phyloP scores from a whole-genome alignment of 352 stramenopile species.

The Elongisporangium prolatum region DNA sequence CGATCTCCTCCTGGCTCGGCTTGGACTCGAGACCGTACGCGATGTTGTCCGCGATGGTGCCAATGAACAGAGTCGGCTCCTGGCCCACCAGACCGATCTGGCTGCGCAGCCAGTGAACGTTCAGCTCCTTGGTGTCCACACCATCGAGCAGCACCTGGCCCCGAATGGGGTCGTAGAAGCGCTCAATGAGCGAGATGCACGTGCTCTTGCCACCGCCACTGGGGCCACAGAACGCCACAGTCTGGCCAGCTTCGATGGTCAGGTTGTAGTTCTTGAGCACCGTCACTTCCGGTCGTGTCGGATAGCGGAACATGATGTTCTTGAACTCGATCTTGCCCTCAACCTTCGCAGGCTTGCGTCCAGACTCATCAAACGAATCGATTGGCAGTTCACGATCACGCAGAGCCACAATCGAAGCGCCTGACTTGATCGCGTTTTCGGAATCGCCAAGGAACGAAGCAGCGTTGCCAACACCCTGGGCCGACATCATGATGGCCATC shows the following conservation, averaged over 20 bases:
- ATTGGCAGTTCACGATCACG: conserved; percentile 13
- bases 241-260: conserved; percentile 60
- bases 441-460: conserved; percentile 21
- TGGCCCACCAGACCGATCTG: conserved; percentile 59
- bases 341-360: conserved; percentile 15
- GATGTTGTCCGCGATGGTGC: conserved; percentile 68
- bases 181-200: conserved; percentile 49
- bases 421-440: conserved; percentile 19
- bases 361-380: conserved; percentile 16
- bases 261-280: conserved; percentile 88
- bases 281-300: conserved; percentile 25
- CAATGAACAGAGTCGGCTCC: conserved; percentile 51
- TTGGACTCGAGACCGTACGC: conserved; percentile 38
- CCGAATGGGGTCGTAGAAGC: conserved; percentile 60
- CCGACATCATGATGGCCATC: conserved; percentile 36
- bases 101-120: conserved; percentile 49
- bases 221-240: conserved; percentile 49
- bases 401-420: conserved; percentile 20
- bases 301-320: conserved; percentile 39
- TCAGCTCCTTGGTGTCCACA: conserved; percentile 64
- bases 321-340: conserved; percentile 31
- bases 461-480: conserved; percentile 25
- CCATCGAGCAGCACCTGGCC: conserved; percentile 74
- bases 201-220: conserved; percentile 45
- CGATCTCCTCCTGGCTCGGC: conserved; percentile 64